Conservation (phyloP, 331 rosid species). For the Cydonia oblonga region DNA sequence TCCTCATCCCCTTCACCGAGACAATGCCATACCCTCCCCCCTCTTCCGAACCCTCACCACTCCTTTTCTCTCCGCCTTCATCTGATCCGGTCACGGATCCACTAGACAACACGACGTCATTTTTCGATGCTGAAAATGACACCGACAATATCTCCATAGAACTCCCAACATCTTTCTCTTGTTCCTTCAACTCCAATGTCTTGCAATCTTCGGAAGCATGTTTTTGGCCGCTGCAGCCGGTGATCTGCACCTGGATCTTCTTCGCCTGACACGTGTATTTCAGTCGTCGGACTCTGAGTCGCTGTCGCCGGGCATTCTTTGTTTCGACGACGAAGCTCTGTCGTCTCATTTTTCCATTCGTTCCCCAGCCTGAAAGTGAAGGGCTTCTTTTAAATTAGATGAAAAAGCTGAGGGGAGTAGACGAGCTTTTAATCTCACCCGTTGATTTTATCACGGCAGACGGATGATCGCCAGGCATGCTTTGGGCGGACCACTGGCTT, state of each 20-base stretch:
- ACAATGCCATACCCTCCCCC: constrained; percentile 29
- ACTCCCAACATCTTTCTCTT: constrained; percentile 3
- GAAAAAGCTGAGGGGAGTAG: not conserved
- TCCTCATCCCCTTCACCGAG: constrained; percentile 62
- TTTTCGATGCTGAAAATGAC: constrained; percentile 16
- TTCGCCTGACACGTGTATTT: constrained; percentile 34
- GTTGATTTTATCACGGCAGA: not conserved
- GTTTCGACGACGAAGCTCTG: not conserved
- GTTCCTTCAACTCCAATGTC: not conserved
- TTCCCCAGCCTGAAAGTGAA: not conserved
- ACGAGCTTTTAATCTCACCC: constrained; percentile 16
- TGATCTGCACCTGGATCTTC: constrained; percentile 12
- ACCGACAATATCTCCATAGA: constrained; percentile 34
- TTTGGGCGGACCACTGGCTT: constrained; percentile 17
- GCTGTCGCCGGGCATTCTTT: constrained; percentile 20
- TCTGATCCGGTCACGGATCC: not conserved
- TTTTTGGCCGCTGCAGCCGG: not conserved
- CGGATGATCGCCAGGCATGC: constrained; percentile 40
- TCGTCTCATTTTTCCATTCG: not conserved
- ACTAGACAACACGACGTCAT: constrained; percentile 5
- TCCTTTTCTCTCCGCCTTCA: not conserved
- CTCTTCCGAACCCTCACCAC: not conserved
- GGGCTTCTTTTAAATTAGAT: constrained; percentile 17
- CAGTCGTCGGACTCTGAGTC: constrained; percentile 32
- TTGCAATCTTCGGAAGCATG: not conserved